Conservation (phyloP, 257 asterid genomes). For the Solanum etuberosum region DNA sequence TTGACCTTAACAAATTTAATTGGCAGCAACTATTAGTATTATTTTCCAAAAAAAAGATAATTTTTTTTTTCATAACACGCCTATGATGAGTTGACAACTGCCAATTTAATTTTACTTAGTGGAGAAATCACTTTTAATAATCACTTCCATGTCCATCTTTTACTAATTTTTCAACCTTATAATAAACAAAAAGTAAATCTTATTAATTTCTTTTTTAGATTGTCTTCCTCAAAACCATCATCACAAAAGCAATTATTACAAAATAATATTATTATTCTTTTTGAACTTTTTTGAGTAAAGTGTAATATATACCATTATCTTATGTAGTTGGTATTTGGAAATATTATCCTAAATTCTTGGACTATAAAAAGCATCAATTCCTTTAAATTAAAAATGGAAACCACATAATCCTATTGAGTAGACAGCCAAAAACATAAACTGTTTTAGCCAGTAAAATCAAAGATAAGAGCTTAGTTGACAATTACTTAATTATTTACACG, state of each 20-base stretch:
- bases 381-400: background rate
- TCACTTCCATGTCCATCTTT: conserved; percentile 7
- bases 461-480: background rate
- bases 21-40: background rate
- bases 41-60: background rate
- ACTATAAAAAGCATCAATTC: background rate
- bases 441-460: background rate
- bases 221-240: background rate
- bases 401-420: background rate
- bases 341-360: conserved; percentile 6
- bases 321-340: background rate
- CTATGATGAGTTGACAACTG: conserved; percentile 9
- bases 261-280: background rate
- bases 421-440: background rate
- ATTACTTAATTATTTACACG: conserved; percentile 9
- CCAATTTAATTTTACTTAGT: conserved; percentile 5
- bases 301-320: background rate
- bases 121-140: conserved; percentile 6
- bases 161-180: background rate
- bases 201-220: background rate
- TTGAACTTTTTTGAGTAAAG: background rate
- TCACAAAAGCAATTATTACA: background rate
- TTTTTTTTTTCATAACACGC: background rate
- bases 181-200: background rate
- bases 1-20: background rate